Base-by-base conservation (phyloP, 2,329 filamentous ascomycete species). In the Fusarium sororula region DNA sequence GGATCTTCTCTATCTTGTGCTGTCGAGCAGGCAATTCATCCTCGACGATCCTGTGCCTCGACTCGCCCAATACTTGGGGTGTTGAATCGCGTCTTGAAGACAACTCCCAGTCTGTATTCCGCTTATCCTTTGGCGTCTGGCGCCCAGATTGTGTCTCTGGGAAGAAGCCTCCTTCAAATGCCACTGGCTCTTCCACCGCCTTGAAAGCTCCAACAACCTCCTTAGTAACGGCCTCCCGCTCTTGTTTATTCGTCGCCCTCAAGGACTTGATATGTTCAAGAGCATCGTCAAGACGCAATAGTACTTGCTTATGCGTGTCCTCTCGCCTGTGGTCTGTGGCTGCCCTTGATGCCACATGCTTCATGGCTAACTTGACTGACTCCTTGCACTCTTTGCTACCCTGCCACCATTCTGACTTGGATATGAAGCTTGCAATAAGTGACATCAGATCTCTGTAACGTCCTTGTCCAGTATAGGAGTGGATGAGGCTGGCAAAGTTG, bases 401-500 rank as follows among this genome's bases (percentile, higher is more conserved):
- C n/a, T 82, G 79, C 82, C 82, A 84, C 77, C 80, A 82, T 50
- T 77, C 76, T 24, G 75, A 68, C 62, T 79, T 77, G 7, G 80
- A 77, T 14, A 65, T 78, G 54, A 84, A 83, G 17, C 64, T 72
- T 26, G 57, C 56, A 11, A 85, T 62, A n/a, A 85, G 68, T 39
- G 72, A 74, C 39, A 73, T 67, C 26, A 84, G 70, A 22, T 78
- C 77, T 13, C 71, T 61, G 60, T 84, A 84, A 12, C 68, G 75
- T n/a, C 70, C 75, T 44, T 78, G 75, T 5, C 79, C 79, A 3
- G 79, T 82, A 70, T 82, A 82, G 10, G 80, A 75, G 59, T 78
- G 79, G 30, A 85, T 66, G 24, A 85, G 77, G 44, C 79, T 82
- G 37, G 79, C 66, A 74, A 85, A 85, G 68, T 83, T 84, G 74